Evolutionary conservation across 495 filamentous ascomycete genomes (phyloP).

Genomic region (Podospora didyma): DNA sequence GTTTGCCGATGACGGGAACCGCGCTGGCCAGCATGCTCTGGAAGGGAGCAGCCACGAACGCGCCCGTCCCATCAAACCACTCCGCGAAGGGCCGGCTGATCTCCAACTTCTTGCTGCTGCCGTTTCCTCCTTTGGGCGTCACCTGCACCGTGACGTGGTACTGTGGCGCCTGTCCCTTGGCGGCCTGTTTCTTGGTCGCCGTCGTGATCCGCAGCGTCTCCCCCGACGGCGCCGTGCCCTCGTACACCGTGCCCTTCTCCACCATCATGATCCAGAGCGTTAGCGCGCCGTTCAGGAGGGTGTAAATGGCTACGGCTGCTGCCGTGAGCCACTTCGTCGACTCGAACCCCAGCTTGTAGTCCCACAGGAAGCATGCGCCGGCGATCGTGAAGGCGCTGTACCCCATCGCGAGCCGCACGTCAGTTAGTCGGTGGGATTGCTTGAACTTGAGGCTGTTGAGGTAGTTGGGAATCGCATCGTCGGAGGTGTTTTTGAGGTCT

Average conservation of each 20-base stretch:
- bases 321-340: slow-evolving; percentile 70
- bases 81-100: slow-evolving; percentile 68
- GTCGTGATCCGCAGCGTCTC: slow-evolving; percentile 61
- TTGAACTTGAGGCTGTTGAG: slow-evolving; percentile 77
- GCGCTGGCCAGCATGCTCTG: slow-evolving; percentile 72
- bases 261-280: slow-evolving; percentile 84
- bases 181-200: slow-evolving; percentile 61
- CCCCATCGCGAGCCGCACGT: slow-evolving; percentile 77
- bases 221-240: slow-evolving; percentile 51
- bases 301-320: slow-evolving; percentile 73
- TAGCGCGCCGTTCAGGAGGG: slow-evolving; percentile 70
- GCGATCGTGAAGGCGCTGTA: slow-evolving; percentile 78
- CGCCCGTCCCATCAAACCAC: slow-evolving; percentile 83
- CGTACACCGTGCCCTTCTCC: slow-evolving; percentile 78
- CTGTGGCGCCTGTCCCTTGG: slow-evolving; percentile 44
- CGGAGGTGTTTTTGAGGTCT: slow-evolving; percentile 96
- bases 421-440: slow-evolving; percentile 73
- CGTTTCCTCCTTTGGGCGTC: slow-evolving; percentile 30
- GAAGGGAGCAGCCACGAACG: slow-evolving; percentile 79
- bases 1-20: slow-evolving; percentile 62
- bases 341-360: slow-evolving; percentile 89
- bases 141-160: slow-evolving; percentile 71
- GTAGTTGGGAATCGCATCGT: slow-evolving; percentile 92
- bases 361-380: slow-evolving; percentile 78
- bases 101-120: slow-evolving; percentile 38